phyloP scores from a whole-genome alignment of 345 rosid genomes.

The Salix udensis region DNA sequence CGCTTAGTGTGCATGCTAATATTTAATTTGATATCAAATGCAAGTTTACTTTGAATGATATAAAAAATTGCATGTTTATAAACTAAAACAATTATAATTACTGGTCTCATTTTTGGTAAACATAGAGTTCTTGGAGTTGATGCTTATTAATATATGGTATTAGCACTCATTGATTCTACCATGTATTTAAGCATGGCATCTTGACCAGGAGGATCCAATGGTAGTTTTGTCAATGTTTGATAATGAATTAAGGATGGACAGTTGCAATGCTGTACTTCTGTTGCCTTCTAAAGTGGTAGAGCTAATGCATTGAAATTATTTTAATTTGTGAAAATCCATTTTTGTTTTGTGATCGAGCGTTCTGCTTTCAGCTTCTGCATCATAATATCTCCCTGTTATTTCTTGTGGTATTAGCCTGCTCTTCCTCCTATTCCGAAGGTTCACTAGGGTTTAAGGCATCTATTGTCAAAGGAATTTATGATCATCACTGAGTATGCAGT shows the following conservation, averaged over 20 bases:
- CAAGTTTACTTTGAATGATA: no score
- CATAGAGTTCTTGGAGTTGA: no score
- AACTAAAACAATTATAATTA: no score
- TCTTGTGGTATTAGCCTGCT: not conserved
- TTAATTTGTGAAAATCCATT: not conserved
- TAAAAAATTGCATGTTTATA: no score
- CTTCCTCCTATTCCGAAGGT: not conserved
- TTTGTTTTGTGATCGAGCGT: not conserved
- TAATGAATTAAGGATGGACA: not conserved
- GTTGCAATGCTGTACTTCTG: not conserved
- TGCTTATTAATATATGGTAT: no score
- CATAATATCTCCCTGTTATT: not conserved
- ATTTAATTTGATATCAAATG: no score
- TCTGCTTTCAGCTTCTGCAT: not conserved
- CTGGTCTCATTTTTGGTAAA: no score
- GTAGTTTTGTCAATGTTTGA: not conserved
- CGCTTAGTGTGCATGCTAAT: no score
- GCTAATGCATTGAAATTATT: not conserved
- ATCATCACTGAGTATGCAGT: no score
- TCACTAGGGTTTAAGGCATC: not conserved
- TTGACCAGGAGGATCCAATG: not conserved
- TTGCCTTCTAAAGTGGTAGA: not conserved
- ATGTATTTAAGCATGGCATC: not conserved
- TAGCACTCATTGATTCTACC: not conserved
- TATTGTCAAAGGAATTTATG: no score